These are phyloP conservation scores for Stenocarpella maydis DNA, from an alignment of 2,329 filamentous ascomycete species.

Conservation along the genomic window DNA sequence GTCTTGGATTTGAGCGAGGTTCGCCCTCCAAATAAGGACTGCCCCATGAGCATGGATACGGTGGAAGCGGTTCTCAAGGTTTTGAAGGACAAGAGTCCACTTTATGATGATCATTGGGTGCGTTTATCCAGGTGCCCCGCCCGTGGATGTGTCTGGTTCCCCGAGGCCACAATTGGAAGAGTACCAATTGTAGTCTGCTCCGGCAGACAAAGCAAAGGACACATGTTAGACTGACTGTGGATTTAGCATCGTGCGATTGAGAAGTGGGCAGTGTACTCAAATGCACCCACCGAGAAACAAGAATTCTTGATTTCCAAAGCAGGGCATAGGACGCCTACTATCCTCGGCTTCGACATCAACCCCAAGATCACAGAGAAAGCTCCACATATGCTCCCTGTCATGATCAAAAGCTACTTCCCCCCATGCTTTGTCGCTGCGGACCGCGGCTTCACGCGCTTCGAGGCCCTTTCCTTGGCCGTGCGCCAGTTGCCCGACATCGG, in stretches of 20 bases:
- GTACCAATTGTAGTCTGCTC: neutral
- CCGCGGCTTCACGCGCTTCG: constrained; percentile 9
- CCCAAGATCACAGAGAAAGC: constrained; percentile 7
- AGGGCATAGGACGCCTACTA: constrained; percentile 1
- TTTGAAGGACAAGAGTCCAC: constrained; percentile 12
- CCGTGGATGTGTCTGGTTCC: neutral
- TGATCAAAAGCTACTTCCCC: constrained; percentile 26
- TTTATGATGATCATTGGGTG: constrained; percentile 16
- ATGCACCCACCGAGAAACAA: constrained; percentile 12
- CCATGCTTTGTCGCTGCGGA: constrained; percentile 20
- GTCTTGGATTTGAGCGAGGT: constrained; percentile 11
- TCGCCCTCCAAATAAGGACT: constrained; percentile 8
- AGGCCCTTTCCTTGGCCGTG: constrained; percentile 16
- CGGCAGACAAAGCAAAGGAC: neutral
- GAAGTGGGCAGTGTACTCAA: neutral
- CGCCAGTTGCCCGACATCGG: constrained; percentile 20
- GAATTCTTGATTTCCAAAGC: neutral
- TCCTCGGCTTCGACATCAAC: constrained; percentile 27
- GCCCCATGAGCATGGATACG: constrained; percentile 16
- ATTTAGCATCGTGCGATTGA: constrained; percentile 21
- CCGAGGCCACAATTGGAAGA: neutral
- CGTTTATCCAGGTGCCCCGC: neutral
- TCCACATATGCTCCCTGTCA: constrained; percentile 12
- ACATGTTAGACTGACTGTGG: neutral
- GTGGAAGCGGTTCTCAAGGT: constrained; percentile 13